These are phyloP conservation scores for Trypanosomatidae sp. DNA, from an alignment of 208 protist species.

Conservation along the genomic window DNA sequence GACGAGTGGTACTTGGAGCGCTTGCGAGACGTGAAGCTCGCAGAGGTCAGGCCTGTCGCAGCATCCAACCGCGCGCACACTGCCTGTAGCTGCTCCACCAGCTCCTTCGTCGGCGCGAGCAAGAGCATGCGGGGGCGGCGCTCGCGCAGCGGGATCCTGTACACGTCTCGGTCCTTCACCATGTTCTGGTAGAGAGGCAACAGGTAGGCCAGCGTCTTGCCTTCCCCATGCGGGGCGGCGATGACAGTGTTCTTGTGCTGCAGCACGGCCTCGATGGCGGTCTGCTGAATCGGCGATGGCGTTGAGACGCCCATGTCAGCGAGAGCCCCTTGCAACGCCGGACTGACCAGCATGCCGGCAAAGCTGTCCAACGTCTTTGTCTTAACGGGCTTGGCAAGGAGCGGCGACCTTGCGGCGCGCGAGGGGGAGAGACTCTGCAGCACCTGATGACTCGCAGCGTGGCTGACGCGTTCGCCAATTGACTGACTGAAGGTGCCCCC, in stretches of 20 bases:
- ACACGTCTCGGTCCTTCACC: constrained; percentile 86
- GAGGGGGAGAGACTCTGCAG: constrained; percentile 70
- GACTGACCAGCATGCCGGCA: constrained; percentile 52
- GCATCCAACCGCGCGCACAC: constrained; percentile 55
- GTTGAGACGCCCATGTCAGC: constrained; percentile 45
- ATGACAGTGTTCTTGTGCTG: constrained; percentile 70
- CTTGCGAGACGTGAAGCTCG: constrained; percentile 67
- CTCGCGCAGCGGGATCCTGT: constrained; percentile 82
- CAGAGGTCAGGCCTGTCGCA: constrained; percentile 55
- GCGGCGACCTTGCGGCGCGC: constrained; percentile 41
- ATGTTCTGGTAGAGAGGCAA: constrained; percentile 87
- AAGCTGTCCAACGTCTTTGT: constrained; percentile 68
- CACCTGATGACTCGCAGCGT: constrained; percentile 54
- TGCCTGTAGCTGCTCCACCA: constrained; percentile 67
- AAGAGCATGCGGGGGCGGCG: constrained; percentile 82
- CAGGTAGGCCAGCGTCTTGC: constrained; percentile 85
- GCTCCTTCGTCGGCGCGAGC: constrained; percentile 75
- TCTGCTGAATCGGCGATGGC: constrained; percentile 85
- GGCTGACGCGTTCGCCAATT: constrained; percentile 63
- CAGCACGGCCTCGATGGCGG: constrained; percentile 67
- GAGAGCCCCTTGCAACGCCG: constrained; percentile 45
- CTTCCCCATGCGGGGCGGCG: constrained; percentile 83
- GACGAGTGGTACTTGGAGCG: constrained; percentile 67
- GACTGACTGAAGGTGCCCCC: constrained; percentile 74
- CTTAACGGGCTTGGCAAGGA: constrained; percentile 60